phyloP scores from a whole-genome alignment of 2,329 filamentous ascomycete species.

The Penicillium fuscoglaucum region DNA sequence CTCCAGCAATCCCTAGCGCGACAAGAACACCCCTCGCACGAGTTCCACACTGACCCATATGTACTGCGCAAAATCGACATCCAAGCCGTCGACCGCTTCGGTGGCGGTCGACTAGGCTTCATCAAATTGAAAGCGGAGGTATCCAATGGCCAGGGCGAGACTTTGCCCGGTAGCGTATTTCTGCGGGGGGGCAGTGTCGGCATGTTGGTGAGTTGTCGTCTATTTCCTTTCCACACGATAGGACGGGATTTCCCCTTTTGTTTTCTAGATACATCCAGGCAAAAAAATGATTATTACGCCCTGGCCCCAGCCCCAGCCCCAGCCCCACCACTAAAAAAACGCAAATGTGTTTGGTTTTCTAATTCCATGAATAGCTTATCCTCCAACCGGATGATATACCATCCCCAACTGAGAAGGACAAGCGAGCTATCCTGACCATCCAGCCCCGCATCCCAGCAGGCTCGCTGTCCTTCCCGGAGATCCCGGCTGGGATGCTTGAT shows the following conservation, averaged over 20 bases:
- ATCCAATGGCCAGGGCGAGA: slow-evolving; percentile 53
- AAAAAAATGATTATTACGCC: too few species aligned
- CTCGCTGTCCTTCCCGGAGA: slow-evolving; percentile 55
- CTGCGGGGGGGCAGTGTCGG: slow-evolving; percentile 59
- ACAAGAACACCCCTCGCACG: slow-evolving; percentile 49
- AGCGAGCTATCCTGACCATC: slow-evolving; percentile 55
- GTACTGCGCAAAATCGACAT: slow-evolving; percentile 54
- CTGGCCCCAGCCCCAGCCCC: too few species aligned
- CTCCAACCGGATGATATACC: slow-evolving; percentile 55
- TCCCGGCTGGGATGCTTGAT: slow-evolving; percentile 63
- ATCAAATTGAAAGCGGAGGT: slow-evolving; percentile 57
- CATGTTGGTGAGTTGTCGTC: slow-evolving; percentile 50
- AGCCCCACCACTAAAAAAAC: background rate
- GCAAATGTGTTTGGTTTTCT: background rate
- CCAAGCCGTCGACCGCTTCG: slow-evolving; percentile 57
- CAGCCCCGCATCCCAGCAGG: slow-evolving; percentile 60
- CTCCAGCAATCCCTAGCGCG: slow-evolving; percentile 50
- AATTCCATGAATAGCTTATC: slow-evolving; percentile 46
- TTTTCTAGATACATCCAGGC: background rate
- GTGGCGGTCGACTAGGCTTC: slow-evolving; percentile 53
- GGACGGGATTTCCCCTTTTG: background rate
- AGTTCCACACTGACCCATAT: slow-evolving; percentile 55
- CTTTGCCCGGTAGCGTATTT: slow-evolving; percentile 58
- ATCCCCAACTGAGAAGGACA: slow-evolving; percentile 41
- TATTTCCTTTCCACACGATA: background rate